Evolutionary conservation across 2,329 filamentous ascomycete species (phyloP).

Genomic region (Cladosporium austrohemisphaericum): DNA sequence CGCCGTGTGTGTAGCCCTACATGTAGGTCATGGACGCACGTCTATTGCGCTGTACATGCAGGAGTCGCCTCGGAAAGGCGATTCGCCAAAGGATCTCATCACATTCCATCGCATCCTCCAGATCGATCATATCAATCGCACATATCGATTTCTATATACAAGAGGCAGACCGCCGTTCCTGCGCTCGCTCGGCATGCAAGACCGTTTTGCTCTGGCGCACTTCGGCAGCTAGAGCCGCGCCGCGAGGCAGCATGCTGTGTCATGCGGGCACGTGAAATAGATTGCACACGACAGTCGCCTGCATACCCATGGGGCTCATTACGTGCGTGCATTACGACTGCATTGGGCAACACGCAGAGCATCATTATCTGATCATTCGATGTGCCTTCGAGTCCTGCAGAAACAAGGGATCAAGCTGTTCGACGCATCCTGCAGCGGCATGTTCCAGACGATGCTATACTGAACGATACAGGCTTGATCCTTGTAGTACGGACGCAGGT

Average conservation of each 20-base stretch:
- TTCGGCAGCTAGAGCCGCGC: background rate
- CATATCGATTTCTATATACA: background rate
- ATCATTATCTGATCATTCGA: background rate
- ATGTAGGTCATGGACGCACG: no score
- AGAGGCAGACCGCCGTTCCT: no score
- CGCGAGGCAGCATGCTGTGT: constrained; percentile 1
- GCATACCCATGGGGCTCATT: background rate
- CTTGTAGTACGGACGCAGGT: background rate
- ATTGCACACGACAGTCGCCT: constrained; percentile 9
- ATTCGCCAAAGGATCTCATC: background rate
- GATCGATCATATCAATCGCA: background rate
- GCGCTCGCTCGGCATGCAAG: constrained; percentile 13
- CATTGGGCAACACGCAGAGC: constrained; percentile 2
- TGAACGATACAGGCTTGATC: background rate
- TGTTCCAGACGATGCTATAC: no score
- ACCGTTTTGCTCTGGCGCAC: constrained; percentile 1
- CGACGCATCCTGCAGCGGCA: background rate
- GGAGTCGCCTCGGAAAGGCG: background rate
- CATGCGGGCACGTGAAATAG: constrained; percentile 13
- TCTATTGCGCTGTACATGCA: no score
- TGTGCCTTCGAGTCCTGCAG: no score
- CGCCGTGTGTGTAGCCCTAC: no score
- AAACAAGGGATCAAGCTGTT: background rate
- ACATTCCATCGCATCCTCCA: background rate
- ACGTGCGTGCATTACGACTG: background rate